Conservation (phyloP, 31 red algal species). For the Pterothamnion heteromorphum region DNA sequence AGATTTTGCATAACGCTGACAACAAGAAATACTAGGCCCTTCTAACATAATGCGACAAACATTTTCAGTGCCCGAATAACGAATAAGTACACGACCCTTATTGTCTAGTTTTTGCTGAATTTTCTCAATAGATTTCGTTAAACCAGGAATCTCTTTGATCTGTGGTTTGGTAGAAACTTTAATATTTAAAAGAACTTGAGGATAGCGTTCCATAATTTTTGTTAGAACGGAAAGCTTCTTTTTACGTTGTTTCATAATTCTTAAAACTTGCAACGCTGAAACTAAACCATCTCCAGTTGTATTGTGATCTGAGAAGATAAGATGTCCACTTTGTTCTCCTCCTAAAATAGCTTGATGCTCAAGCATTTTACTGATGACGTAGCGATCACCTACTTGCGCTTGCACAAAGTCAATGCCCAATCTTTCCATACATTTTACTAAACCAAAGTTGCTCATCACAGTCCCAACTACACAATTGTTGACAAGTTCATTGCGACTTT, state of each 20-base stretch:
- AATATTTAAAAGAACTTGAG: not conserved
- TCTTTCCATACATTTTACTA: not conserved
- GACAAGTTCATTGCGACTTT: not conserved
- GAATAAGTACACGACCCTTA: not conserved
- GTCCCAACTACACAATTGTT: constrained; percentile 4
- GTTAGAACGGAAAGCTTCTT: not conserved
- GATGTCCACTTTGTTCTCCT: not conserved
- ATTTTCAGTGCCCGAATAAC: not conserved
- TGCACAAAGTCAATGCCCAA: not conserved
- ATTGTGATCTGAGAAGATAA: constrained; percentile 5
- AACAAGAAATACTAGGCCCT: not conserved
- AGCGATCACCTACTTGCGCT: constrained; percentile 17
- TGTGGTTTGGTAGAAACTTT: not conserved
- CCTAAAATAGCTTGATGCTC: not conserved
- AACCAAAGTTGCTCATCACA: constrained; percentile 17
- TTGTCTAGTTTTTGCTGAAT: not conserved
- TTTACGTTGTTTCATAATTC: not conserved
- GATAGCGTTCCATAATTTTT: not conserved
- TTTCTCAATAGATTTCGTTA: not conserved
- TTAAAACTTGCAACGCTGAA: constrained; percentile 6
- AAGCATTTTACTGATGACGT: not conserved
- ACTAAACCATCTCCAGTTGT: constrained; percentile 26
- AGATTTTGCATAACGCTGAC: no score
- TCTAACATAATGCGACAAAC: not conserved
- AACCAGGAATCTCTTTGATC: not conserved